Evolutionary conservation across 1,284 basidiomycete genomes (phyloP).

Genomic region (Puccinia triticina): DNA sequence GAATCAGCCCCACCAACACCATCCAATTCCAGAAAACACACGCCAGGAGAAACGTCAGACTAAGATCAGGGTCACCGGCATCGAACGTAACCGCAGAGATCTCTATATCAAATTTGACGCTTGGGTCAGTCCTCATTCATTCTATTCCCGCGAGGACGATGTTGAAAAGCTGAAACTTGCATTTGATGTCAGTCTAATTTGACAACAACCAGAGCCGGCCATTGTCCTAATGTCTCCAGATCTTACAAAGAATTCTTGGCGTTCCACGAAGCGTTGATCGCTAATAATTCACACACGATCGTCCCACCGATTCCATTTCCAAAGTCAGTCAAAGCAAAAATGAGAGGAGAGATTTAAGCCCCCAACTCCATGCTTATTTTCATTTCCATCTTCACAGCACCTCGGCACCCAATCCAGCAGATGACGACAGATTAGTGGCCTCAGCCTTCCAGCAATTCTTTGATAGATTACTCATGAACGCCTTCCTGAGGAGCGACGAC

Average conservation of each 20-base stretch:
- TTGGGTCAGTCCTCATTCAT: conserved; percentile 67
- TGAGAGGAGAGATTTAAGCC: conserved; percentile 53
- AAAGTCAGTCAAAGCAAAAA: conserved; percentile 25
- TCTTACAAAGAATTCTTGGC: conserved; percentile 89
- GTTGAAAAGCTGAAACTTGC: conserved; percentile 21
- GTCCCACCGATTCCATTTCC: conserved; percentile 30
- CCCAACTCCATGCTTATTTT: conserved; percentile 69
- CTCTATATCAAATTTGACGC: conserved; percentile 88
- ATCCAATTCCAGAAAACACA: not conserved
- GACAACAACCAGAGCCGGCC: conserved; percentile 80
- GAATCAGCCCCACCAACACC: not conserved
- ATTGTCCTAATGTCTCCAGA: conserved; percentile 86
- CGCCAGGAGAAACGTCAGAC: conserved; percentile 80
- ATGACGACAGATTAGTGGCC: conserved; percentile 86
- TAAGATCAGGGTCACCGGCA: conserved; percentile 78
- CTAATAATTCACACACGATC: conserved; percentile 76
- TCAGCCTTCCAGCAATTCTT: conserved; percentile 92
- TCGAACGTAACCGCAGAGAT: conserved; percentile 90
- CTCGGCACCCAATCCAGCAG: conserved; percentile 90
- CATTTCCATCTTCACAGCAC: no score
- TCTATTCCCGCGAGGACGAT: not conserved
- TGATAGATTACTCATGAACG: conserved; percentile 79
- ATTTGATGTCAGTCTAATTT: conserved; percentile 75
- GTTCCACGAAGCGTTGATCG: conserved; percentile 80
- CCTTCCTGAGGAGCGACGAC: conserved; percentile 80